Base-by-base conservation (phyloP, 2,329 filamentous ascomycete species). In the Dactylellina sp. region DNA sequence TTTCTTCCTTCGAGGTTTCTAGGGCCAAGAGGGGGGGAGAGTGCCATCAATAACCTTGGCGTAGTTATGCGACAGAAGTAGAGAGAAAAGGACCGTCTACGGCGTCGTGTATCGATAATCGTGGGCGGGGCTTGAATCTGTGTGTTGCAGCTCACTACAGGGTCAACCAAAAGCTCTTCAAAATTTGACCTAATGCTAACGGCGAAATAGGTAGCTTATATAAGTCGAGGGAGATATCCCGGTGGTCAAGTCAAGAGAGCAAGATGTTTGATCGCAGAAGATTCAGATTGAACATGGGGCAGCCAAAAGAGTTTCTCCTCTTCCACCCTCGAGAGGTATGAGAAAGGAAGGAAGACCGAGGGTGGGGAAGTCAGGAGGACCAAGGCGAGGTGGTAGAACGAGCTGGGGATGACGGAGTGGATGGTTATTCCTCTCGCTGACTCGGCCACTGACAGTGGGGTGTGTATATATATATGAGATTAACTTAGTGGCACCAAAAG, bases 361-460 rank as follows among this genome's bases (percentile, higher is more conserved):
- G 5, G 28, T 5, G 9, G 28, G 28, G 28, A 32, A 9, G 9
- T 32, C 28, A 32, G 9, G 28, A 32, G 28, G 28, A 39, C 44
- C 7, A 25, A 44, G 57, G 46, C 42, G 46, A 65, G 61, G 40
- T 47, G 5, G 46, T 20, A 32, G 62, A 57, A 44, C 39, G 62
- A 18, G 32, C 9, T 32, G 28, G 9, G 50, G 62, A 52, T 59
- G 28, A 66, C 32, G 16, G 40, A 52, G 53, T 42, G 52, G 52
- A 66, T 59, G 62, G 59, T 57, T 65, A 65, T 66, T 59, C 55
- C 52, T 24, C 62, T 52, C 52, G 62, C 52, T 59, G 39, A 39
- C 42, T 50, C 35, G 52, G 50, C 35, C 37, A 59, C 16, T 14
- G 44, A 32, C 52, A 35, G 42, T 32, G 42, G 49, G 60, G 60